Evolutionary conservation across 495 filamentous ascomycete genomes (phyloP).

Genomic region (Lindgomyces ingoldianus): DNA sequence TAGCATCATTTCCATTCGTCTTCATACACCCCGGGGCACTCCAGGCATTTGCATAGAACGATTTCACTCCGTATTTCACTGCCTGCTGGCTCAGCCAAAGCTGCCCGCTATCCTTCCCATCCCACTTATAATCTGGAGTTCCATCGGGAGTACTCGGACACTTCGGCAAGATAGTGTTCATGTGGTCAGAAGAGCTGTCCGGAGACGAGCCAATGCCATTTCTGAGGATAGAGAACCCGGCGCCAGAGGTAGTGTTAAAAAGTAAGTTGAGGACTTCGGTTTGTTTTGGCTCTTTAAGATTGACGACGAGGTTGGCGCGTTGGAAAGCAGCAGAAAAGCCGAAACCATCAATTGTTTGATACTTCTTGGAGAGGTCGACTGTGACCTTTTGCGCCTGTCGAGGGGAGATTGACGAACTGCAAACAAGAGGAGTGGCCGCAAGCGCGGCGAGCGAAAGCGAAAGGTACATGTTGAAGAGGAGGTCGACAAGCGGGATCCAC

Average conservation of each 20-base stretch:
- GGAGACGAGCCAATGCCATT: slow-evolving; percentile 30
- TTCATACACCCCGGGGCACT: slow-evolving; percentile 36
- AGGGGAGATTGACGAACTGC: slow-evolving; percentile 9
- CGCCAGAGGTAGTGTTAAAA: slow-evolving; percentile 33
- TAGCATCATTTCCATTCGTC: slow-evolving; percentile 29
- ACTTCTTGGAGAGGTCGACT: slow-evolving; percentile 24
- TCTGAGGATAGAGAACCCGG: slow-evolving; percentile 34
- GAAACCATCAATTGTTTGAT: slow-evolving; percentile 36
- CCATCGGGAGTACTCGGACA: slow-evolving; percentile 21
- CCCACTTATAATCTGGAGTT: slow-evolving; percentile 30
- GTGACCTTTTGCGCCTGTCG: slow-evolving; percentile 27
- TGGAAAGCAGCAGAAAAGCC: slow-evolving; percentile 34
- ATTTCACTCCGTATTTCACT: slow-evolving; percentile 29
- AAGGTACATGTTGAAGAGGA: slow-evolving; percentile 7
- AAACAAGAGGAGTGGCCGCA: slow-evolving; percentile 9
- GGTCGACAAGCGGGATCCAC: not conserved
- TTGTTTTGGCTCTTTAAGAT: slow-evolving; percentile 49
- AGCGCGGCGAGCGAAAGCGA: slow-evolving; percentile 15
- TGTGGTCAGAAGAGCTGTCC: slow-evolving; percentile 45
- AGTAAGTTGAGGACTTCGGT: slow-evolving; percentile 31
- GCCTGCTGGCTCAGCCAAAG: slow-evolving; percentile 33
- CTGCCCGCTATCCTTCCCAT: slow-evolving; percentile 33
- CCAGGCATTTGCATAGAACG: slow-evolving; percentile 35
- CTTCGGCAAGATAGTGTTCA: slow-evolving; percentile 45
- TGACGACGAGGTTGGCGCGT: slow-evolving; percentile 45